A percentile compares a stretch with the other conserved stretches of the same genome.
phyloP scores from a whole-genome alignment of 805 yeast genomes.

The Candida gorgasii region DNA sequence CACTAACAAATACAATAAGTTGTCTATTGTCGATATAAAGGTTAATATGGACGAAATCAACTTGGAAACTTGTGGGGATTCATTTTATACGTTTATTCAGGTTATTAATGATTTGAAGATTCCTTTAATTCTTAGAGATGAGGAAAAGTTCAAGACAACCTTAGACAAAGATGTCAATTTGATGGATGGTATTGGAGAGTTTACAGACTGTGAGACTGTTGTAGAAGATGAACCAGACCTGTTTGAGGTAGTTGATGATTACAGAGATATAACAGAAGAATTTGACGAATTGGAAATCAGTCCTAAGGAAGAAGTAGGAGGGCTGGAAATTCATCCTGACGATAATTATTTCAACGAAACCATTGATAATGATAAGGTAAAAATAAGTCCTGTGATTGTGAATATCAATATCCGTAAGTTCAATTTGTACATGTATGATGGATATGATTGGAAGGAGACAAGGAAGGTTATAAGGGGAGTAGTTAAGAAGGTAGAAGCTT shows the following conservation, averaged over 20 bases:
- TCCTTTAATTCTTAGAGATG: conserved; percentile 60
- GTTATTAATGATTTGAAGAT: conserved; percentile 69
- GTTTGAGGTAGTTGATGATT: conserved; percentile 23
- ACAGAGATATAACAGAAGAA: conserved; percentile 14
- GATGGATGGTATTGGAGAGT: conserved; percentile 41
- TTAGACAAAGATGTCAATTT: conserved; percentile 35
- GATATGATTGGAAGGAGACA: conserved; percentile 89
- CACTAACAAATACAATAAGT: conserved; percentile 13
- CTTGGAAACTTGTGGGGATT: conserved; percentile 78
- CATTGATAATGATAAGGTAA: conserved; percentile 2
- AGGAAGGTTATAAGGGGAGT: conserved; percentile 65
- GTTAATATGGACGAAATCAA: conserved; percentile 49
- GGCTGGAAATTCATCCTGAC: conserved; percentile 5
- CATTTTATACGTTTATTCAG: conserved; percentile 70
- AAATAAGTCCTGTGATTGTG: conserved; percentile 17
- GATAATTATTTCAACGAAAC: conserved; percentile 12
- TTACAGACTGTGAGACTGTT: conserved; percentile 10
- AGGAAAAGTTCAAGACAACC: conserved; percentile 59
- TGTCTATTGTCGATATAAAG: conserved; percentile 43
- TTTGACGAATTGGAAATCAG: conserved; percentile 1
- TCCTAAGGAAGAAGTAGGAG: no score
- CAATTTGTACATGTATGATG: conserved; percentile 67
- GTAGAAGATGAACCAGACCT: conserved; percentile 2
- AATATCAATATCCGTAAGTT: conserved; percentile 40
- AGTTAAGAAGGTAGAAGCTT: conserved; percentile 63